phyloP scores from a whole-genome alignment of 768 basidiomycete genomes.

The Termitomyces titanicus region DNA sequence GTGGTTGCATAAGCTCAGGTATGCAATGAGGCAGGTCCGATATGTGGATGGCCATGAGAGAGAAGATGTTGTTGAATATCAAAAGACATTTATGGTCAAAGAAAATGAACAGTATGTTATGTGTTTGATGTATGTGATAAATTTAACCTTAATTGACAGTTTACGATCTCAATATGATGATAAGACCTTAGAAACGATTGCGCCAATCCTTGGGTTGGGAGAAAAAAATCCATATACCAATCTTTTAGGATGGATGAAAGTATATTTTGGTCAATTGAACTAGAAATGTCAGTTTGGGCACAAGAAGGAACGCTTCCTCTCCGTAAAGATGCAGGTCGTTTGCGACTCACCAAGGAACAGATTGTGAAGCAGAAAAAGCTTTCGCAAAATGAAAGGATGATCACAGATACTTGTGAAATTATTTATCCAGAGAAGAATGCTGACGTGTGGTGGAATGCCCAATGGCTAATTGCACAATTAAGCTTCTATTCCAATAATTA shows the following conservation, averaged over 20 bases:
- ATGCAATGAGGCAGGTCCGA: not conserved
- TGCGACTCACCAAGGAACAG: not conserved
- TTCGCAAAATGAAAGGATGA: not conserved
- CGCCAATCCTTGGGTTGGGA: not conserved
- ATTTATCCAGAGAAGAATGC: constrained; percentile 18
- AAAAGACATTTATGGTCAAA: not conserved
- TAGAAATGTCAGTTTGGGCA: not conserved
- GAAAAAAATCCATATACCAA: not conserved
- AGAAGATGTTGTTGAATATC: not conserved
- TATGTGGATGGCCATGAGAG: too few relatives aligned
- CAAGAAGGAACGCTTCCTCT: not conserved
- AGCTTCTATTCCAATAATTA: not conserved
- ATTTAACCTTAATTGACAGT: not conserved
- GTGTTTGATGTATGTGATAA: not conserved
- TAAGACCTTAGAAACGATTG: not conserved
- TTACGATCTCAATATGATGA: not conserved
- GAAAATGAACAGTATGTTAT: not conserved
- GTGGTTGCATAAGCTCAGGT: too few relatives aligned
- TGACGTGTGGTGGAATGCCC: constrained; percentile 17
- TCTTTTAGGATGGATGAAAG: not conserved
- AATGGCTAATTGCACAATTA: constrained; percentile 15
- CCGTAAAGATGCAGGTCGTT: not conserved
- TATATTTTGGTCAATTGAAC: not conserved
- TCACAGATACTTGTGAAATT: constrained; percentile 13
- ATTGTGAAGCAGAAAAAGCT: not conserved